Evolutionary conservation across 2,329 filamentous ascomycete species (phyloP), one percentile per base, ranked within the genome.

Genomic region (Coniochaeta ligniaria): DNA sequence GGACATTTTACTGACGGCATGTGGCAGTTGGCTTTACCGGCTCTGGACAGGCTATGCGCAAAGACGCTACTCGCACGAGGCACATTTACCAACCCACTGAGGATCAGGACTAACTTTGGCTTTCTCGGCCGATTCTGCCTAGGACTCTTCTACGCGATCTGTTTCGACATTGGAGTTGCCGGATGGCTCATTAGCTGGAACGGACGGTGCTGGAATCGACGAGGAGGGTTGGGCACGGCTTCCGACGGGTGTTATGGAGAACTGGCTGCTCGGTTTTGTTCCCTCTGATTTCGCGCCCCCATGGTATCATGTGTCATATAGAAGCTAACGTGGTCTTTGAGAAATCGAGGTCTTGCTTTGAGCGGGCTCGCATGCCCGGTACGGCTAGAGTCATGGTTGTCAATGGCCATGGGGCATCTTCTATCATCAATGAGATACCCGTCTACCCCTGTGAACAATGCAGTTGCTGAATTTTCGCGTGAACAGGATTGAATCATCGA

Each of bases 41-140:
- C 63, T 97, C 93, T 60, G 95, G 95, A 62, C 92, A 96, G 75
- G 83, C 89, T 66, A 98, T 98, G 95, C 90, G 92, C 68, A 97
- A 96, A 75, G 95, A 97, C 72, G 85, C 86, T 56, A 86, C 88
- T 63, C 84, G 93, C 70, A 89, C 84, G 72, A 88, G 92, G 69
- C 92, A 96, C 71, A 88, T 95, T 66, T 96, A 96, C 74, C 86
- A 94, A 74, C 82, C 87, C 67, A 87, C 83, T 69, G 88, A 90
- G 60, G 89, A 92, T 62, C 79, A 90, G 69, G 89, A 90, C 77
- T 87, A 81, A 84, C 70, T 60, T 65, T 5, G 63, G 63, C 61
- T 63, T 62, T 52, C 22, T 52, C 7, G 47, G 22, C 47, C 22
- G 20, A 28, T 28, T 31, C 17, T 31, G 47, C 24, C 47, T 52